Base-by-base conservation (phyloP, 768 basidiomycete genomes). In the Daedalea quercina region DNA sequence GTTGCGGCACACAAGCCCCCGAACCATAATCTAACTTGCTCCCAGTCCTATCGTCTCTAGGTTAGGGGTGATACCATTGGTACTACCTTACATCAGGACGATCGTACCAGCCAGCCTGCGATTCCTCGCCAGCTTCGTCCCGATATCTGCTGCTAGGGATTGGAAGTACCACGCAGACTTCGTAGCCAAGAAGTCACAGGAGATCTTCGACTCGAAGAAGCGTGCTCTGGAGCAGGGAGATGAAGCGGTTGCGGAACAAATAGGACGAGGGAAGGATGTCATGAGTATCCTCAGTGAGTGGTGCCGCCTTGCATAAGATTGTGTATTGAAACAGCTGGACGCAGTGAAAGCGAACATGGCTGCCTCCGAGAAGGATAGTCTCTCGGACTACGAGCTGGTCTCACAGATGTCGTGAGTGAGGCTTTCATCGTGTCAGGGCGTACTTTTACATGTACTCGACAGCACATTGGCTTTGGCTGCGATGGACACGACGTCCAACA, bases 401-500 rank as follows among this genome's bases (percentile, higher is more conserved):
- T 43, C 33, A 11, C 52, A 53, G 35, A 34, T 53, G n/a, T 23
- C 44, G 52, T 53, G 26, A 20, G 52, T 46, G 28, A n/a, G n/a
- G n/a, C n/a, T n/a, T n/a, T 11, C 28, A 31, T 31, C 28, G 28
- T 11, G 28, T 31, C n/a, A n/a, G n/a, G n/a, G 42, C 9, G 19
- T 17, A 15, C 28, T 19, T 22, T 42, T 50, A 37, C 23, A 12
- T 13, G 2, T 23, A 26, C 33, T 23, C 31, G 26, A 4, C 23
- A 67, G 63, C 8, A 56, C 56, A 1, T 48, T 67, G n/a, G 46
- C 63, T 7, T 31, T 66, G 9, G 66, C 61, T 1, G 65, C 56
- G 3, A 60, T 59, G 44, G 65, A 68, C 43, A 65, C 66, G 9
- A 68, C 66, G 0, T 61, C 67, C 15, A 58, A 57, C 24, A 54